phyloP scores from a whole-genome alignment of 192 early-diverging fungal genomes.

The Umbelopsis ramanniana region DNA sequence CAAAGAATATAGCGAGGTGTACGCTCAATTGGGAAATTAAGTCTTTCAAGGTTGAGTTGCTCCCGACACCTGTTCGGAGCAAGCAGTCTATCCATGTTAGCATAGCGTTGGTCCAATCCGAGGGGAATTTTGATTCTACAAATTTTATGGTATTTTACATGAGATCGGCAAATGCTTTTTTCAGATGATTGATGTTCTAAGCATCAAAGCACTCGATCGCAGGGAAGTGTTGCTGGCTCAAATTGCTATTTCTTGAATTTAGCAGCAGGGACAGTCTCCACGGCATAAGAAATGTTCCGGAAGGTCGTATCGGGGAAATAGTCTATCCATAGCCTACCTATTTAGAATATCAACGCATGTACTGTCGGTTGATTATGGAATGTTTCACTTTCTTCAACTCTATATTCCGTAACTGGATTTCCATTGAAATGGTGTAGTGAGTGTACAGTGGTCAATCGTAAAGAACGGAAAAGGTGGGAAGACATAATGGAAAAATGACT shows the following conservation, averaged over 20 bases:
- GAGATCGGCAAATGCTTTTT: not conserved
- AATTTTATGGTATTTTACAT: not conserved
- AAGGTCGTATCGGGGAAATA: conserved; percentile 13
- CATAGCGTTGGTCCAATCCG: not conserved
- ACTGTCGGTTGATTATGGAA: not conserved
- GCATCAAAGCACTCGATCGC: not conserved
- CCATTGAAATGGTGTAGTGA: no score
- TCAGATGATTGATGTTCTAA: not conserved
- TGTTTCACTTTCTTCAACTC: conserved; percentile 16
- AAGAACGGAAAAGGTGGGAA: not conserved
- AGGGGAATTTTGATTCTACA: not conserved
- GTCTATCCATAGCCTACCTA: not conserved
- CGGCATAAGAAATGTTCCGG: conserved; percentile 3
- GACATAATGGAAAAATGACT: not conserved
- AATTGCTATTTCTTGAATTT: not conserved
- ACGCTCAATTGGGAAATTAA: conserved; percentile 5
- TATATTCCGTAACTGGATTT: conserved; percentile 16
- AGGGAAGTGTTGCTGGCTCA: not conserved
- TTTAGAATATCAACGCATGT: not conserved
- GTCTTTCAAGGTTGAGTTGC: not conserved
- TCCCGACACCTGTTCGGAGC: conserved; percentile 14
- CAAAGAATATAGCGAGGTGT: conserved; percentile 17
- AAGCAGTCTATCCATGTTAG: not conserved
- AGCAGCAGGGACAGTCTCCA: not conserved
- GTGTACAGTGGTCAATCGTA: not conserved